Evolutionary conservation across 2,329 filamentous ascomycete species (phyloP), one percentile per base, ranked within the genome.

Genomic region (Keithomyces neogunnii): DNA sequence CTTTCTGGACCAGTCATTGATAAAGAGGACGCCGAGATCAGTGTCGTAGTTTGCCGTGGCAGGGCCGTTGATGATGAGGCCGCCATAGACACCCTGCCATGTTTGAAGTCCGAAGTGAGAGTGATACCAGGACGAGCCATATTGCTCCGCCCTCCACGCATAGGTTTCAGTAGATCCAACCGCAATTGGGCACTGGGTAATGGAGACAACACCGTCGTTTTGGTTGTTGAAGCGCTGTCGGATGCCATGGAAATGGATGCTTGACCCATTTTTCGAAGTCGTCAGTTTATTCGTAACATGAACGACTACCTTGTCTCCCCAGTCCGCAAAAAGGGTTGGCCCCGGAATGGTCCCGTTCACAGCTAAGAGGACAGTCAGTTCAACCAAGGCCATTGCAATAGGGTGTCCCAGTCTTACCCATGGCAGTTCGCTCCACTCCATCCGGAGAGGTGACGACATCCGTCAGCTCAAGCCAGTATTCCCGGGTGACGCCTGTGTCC

Each of bases 191-290:
- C 76, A 79, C 55, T 78, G 70, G 0, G 72, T 77, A 26, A 77
- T 64, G 5, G 65, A 66, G 1, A 62, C 67, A 3, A 83, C 80
- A 50, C 82, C 82, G 56, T 85, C 82, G 48, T 77, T 69, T 51
- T 76, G 67, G 56, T 74, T 77, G 46, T 71, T 77, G 59, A 73
- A 68, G 53, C 74, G 69, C 59, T 85, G 80, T 5, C 78, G 74
- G 35, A 86, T 67, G 28, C 81, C 83, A 58, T 86, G 82, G 67
- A 74, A 85, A 60, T 86, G 82, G 19, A 85, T 76, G 7, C 73
- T 73, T 6, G 80, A 84, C 33, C 81, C 80, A 54, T 85, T 85
- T 1, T 11, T 19, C n/a, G 50, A 47, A 7, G 48, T 66, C 65
- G 65, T 44, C 36, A 73, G 53, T 1, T 61, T 61, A 61, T 84